Evolutionary conservation across 305 asterid genomes (phyloP).

Genomic region (Solanum hybrid): DNA sequence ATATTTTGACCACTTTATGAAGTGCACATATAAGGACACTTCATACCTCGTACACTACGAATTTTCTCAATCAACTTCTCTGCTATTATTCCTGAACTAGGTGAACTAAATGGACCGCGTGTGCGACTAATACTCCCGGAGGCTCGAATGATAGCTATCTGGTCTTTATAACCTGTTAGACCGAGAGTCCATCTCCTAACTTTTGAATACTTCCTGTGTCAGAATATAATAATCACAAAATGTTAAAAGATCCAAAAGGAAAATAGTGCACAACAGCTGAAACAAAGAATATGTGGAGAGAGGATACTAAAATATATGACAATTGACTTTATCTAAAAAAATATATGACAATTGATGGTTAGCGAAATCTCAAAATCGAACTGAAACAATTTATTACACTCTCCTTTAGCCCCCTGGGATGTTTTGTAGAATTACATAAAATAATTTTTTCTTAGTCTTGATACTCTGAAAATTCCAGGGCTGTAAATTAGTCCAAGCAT

Average conservation of each 20-base stretch:
- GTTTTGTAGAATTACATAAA: not conserved
- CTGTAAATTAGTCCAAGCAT: not conserved
- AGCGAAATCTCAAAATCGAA: not conserved
- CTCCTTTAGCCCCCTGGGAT: not conserved
- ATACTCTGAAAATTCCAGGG: not conserved
- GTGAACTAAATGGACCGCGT: conserved; percentile 46
- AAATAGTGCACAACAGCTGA: not conserved
- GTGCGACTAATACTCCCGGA: conserved; percentile 88
- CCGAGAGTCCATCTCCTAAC: conserved; percentile 84
- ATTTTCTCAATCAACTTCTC: conserved; percentile 83
- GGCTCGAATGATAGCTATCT: conserved; percentile 86
- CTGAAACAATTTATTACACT: not conserved
- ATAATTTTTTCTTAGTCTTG: not conserved
- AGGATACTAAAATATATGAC: not conserved
- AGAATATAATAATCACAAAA: not conserved
- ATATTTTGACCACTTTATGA: not conserved
- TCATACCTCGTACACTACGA: conserved; percentile 68
- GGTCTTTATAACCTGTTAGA: conserved; percentile 57
- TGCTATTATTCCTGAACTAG: conserved; percentile 75
- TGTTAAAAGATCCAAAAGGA: not conserved
- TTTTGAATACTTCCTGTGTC: conserved; percentile 59
- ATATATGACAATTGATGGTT: not conserved
- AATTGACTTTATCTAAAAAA: not conserved
- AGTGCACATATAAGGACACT: conserved; percentile 1
- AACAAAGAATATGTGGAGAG: not conserved